Evolutionary conservation across 306 rosid genomes (phyloP).

Genomic region (Carpinus viminea): DNA sequence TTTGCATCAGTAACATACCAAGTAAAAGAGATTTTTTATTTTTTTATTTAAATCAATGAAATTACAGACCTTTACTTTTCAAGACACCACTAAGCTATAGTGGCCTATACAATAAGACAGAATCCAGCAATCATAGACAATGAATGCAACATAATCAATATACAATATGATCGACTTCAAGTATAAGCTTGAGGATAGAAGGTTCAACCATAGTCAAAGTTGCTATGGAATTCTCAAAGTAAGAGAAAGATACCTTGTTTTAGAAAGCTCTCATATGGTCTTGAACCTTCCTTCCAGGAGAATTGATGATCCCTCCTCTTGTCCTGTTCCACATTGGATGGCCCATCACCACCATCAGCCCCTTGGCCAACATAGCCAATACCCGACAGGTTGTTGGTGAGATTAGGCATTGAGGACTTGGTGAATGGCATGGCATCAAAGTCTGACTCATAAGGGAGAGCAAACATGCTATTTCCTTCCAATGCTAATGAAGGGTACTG

Average conservation of each 20-base stretch:
- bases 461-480: conserved; percentile 23
- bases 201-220: conserved; percentile 3
- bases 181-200: background rate
- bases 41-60: background rate
- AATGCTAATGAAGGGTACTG: conserved; percentile 32
- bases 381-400: conserved; percentile 25
- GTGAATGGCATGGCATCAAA: conserved; percentile 6
- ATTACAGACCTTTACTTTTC: background rate
- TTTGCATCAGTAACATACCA: background rate
- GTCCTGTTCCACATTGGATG: conserved; percentile 10
- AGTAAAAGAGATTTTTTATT: background rate
- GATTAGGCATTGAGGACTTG: conserved; percentile 3
- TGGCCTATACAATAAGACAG: background rate
- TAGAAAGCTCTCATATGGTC: conserved; percentile 21
- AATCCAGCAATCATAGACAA: background rate
- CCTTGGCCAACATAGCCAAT: conserved; percentile 22
- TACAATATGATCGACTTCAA: background rate
- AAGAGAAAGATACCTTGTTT: conserved; percentile 37
- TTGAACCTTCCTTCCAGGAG: conserved; percentile 30
- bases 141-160: background rate
- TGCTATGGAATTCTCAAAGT: background rate
- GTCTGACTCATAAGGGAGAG: conserved; percentile 21
- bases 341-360: conserved; percentile 1
- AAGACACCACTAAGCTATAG: background rate
- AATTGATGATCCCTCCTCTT: conserved; percentile 20